A percentile compares a stretch with the other conserved stretches of the same genome.
Conservation (phyloP, 495 filamentous ascomycete genomes). For the Rostrohypoxylon terebratum region DNA sequence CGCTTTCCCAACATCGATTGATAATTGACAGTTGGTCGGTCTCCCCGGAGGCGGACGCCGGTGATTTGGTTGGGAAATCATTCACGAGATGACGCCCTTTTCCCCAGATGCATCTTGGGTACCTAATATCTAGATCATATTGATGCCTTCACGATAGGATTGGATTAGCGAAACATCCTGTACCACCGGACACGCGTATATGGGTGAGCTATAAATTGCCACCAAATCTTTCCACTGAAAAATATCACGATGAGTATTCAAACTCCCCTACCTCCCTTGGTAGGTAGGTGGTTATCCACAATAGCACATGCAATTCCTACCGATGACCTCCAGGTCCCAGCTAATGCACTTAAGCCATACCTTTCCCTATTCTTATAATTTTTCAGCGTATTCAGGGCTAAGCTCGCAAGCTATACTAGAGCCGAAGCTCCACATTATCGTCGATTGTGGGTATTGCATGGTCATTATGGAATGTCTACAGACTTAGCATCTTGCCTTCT, state of each 20-base stretch:
- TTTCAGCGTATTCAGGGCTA: neutral
- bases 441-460: neutral
- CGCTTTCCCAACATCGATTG: neutral
- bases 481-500: neutral
- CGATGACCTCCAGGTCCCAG: neutral
- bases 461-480: neutral
- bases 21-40: neutral
- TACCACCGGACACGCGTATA: neutral
- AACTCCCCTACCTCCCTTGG: neutral
- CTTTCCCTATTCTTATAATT: neutral
- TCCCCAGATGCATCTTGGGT: neutral
- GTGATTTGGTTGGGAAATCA: neutral
- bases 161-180: neutral
- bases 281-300: neutral
- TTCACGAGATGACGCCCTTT: neutral
- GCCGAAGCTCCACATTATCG: neutral
- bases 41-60: neutral
- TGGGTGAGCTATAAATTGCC: neutral
- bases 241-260: neutral
- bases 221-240: neutral
- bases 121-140: neutral
- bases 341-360: neutral
- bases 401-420: neutral
- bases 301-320: neutral
- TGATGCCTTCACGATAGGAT: neutral